A percentile compares a stretch with the other conserved stretches of the same genome.
Evolutionary conservation across 257 asterid genomes (phyloP).

Genomic region (Nicotiana knightiana): DNA sequence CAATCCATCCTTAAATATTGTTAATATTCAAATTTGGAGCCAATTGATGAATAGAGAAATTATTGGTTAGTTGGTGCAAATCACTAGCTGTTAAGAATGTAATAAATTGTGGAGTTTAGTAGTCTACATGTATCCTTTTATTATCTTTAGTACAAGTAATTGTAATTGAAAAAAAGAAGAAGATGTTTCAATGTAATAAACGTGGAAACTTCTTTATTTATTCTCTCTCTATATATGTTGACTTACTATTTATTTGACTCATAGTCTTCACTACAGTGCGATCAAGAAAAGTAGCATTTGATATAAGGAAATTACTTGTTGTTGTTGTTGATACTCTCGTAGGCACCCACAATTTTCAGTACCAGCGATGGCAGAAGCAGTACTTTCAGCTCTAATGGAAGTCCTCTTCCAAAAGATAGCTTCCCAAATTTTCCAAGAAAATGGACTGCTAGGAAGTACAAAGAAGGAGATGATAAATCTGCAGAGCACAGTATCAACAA

Average conservation of each 20-base stretch:
- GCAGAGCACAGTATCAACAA: conserved; percentile 1
- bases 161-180: not conserved
- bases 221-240: not conserved
- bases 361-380: not conserved
- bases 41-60: too few relatives aligned
- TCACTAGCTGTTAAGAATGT: too few relatives aligned
- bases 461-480: conserved; percentile 7
- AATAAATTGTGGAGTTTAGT: too few relatives aligned
- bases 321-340: not conserved
- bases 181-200: not conserved
- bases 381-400: conserved; percentile 5
- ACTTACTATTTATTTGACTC: not conserved
- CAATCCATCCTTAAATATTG: too few relatives aligned
- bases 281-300: not conserved
- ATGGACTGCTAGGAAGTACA: not conserved
- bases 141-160: too few relatives aligned
- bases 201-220: not conserved
- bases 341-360: not conserved
- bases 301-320: not conserved
- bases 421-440: not conserved
- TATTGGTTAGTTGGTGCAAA: too few relatives aligned
- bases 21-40: too few relatives aligned
- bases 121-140: too few relatives aligned
- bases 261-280: not conserved
- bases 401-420: conserved; percentile 4